Evolutionary conservation across 2,329 filamentous ascomycete genomes (phyloP).

Genomic region (Aureobasidium vineae): DNA sequence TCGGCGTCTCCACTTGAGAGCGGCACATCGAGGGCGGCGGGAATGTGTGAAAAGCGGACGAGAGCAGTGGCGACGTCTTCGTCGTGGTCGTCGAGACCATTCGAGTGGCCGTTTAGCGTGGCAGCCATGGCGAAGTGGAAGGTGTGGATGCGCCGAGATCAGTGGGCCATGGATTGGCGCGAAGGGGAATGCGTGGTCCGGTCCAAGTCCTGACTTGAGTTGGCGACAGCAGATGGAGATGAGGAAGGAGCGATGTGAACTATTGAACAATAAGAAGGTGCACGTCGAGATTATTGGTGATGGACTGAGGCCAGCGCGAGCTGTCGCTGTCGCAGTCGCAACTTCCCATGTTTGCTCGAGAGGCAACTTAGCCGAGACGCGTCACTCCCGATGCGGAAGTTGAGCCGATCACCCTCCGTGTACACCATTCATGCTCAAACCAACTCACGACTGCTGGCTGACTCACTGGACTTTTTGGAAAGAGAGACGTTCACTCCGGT

Average conservation of each 20-base stretch:
- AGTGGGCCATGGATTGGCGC: constrained; percentile 19
- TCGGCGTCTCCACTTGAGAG: constrained; percentile 61
- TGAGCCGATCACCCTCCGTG: not conserved
- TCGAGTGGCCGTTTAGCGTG: constrained; percentile 51
- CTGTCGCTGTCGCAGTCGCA: constrained; percentile 16
- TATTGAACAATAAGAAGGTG: not conserved
- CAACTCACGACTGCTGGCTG: not conserved
- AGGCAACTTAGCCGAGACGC: constrained; percentile 14
- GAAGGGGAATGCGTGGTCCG: not conserved
- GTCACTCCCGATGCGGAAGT: constrained; percentile 16
- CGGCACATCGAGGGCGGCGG: constrained; percentile 62
- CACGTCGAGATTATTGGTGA: not conserved
- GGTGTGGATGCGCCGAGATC: constrained; percentile 18
- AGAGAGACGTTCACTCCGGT: no score
- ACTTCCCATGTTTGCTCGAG: not conserved
- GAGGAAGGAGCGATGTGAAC: not conserved
- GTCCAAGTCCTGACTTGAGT: not conserved
- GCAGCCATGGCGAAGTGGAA: constrained; percentile 52
- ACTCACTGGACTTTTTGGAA: not conserved
- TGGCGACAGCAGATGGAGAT: not conserved
- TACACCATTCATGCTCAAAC: not conserved
- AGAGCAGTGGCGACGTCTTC: constrained; percentile 39
- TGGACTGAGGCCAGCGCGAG: constrained; percentile 4
- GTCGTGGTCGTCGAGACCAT: constrained; percentile 52
- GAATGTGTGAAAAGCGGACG: constrained; percentile 60